These are phyloP conservation scores for Paraphaeosphaeria minitans DNA, from an alignment of 2,329 filamentous ascomycete species.

Conservation along the genomic window DNA sequence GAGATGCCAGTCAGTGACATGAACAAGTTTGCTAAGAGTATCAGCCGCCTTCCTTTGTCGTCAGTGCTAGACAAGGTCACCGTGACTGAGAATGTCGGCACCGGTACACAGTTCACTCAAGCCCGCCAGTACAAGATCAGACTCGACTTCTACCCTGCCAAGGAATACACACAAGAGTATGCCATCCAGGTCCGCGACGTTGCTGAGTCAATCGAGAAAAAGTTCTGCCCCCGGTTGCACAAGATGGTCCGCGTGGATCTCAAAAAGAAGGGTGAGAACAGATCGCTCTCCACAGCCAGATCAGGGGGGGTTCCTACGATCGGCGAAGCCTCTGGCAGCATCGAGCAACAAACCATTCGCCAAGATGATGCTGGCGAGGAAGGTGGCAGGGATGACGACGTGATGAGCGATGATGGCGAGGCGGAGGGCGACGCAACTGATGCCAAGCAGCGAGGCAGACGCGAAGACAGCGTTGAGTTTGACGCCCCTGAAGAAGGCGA, in stretches of 20 bases:
- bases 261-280: constrained; percentile 72
- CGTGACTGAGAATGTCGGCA: constrained; percentile 79
- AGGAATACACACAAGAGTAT: constrained; percentile 85
- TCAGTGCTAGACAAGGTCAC: constrained; percentile 82
- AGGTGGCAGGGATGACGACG: constrained; percentile 64
- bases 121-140: constrained; percentile 86
- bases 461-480: constrained; percentile 82
- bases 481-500: constrained; percentile 94
- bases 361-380: constrained; percentile 49
- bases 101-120: constrained; percentile 68
- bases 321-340: constrained; percentile 63
- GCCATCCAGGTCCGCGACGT: constrained; percentile 81
- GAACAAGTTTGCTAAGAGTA: constrained; percentile 86
- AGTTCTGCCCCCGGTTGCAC: constrained; percentile 75
- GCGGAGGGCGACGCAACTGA: constrained; percentile 63
- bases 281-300: constrained; percentile 55
- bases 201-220: constrained; percentile 76
- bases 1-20: constrained; percentile 72
- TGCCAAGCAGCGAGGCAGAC: constrained; percentile 76
- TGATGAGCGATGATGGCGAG: constrained; percentile 72
- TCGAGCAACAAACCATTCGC: constrained; percentile 56
- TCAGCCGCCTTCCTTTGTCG: constrained; percentile 82
- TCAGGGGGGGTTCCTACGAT: constrained; percentile 76
- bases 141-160: constrained; percentile 80
- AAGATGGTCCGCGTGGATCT: constrained; percentile 75